A percentile compares a stretch with the other conserved stretches of the same genome.
These are phyloP conservation scores for Mycena albidolilacea DNA, from an alignment of 768 basidiomycete species.

Conservation along the genomic window DNA sequence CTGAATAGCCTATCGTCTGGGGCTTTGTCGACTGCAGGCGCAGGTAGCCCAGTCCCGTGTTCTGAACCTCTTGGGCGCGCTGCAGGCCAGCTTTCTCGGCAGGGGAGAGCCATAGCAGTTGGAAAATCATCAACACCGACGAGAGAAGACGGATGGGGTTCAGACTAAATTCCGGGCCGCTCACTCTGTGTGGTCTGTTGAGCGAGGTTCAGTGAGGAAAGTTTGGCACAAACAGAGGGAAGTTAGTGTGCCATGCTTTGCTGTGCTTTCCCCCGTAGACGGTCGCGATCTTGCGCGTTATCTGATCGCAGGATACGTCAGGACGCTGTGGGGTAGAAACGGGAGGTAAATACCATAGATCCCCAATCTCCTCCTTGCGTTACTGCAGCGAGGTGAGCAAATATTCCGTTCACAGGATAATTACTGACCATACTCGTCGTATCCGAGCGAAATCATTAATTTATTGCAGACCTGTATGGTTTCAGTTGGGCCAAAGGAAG, in stretches of 20 bases:
- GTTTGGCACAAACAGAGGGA: constrained; percentile 46
- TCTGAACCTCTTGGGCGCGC: constrained; percentile 35
- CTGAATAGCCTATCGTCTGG: constrained; percentile 57
- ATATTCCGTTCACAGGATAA: not conserved
- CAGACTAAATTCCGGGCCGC: constrained; percentile 2
- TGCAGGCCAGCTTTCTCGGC: constrained; percentile 45
- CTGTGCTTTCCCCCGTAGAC: constrained; percentile 54
- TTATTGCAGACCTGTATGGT: constrained; percentile 58
- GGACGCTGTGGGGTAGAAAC: not conserved
- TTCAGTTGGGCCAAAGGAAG: not conserved
- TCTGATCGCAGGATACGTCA: constrained; percentile 40
- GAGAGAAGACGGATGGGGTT: constrained; percentile 27
- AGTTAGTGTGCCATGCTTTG: constrained; percentile 66
- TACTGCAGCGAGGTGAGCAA: constrained; percentile 46
- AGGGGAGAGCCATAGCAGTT: constrained; percentile 15
- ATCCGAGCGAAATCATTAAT: constrained; percentile 64
- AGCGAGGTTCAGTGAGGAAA: too few species aligned
- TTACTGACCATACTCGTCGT: constrained; percentile 42
- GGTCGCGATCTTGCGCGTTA: constrained; percentile 51
- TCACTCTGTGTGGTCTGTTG: too few species aligned
- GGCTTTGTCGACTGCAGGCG: constrained; percentile 50
- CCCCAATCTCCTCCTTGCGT: constrained; percentile 69
- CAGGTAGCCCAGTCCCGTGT: constrained; percentile 47
- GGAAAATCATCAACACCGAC: not conserved
- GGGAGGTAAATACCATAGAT: constrained; percentile 44